These are phyloP conservation scores for Pluteus cervinus DNA, from an alignment of 768 basidiomycete species.

Conservation along the genomic window DNA sequence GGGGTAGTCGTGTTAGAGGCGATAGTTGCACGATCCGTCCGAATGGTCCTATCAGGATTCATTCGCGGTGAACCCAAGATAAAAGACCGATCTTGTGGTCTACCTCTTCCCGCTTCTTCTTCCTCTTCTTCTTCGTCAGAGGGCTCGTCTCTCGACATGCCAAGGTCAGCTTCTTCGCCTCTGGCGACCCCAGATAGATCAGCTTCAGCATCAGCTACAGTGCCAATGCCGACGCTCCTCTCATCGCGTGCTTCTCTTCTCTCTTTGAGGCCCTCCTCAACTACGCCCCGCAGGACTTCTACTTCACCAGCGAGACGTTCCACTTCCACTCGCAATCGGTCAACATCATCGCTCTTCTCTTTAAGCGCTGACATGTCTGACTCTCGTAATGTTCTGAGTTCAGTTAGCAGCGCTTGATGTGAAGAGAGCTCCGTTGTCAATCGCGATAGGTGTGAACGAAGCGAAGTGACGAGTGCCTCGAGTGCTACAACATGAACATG, in stretches of 20 bases:
- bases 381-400: conserved; percentile 59
- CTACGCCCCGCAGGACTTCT: conserved; percentile 77
- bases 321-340: conserved; percentile 65
- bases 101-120: conserved; percentile 16
- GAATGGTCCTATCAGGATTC: conserved; percentile 39
- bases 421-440: conserved; percentile 75
- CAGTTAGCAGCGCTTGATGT: conserved; percentile 65
- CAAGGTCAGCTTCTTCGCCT: conserved; percentile 23
- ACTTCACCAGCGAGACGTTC: conserved; percentile 82
- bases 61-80: conserved; percentile 24
- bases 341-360: conserved; percentile 62
- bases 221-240: conserved; percentile 2
- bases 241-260: conserved; percentile 50
- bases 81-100: conserved; percentile 25
- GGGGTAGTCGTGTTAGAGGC: no score
- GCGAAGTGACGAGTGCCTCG: conserved; percentile 68
- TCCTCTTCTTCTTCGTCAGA: conserved; percentile 14
- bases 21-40: conserved; percentile 48
- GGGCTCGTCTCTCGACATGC: conserved; percentile 27
- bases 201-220: conserved; percentile 14
- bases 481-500: conserved; percentile 45
- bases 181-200: no score
- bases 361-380: conserved; percentile 50
- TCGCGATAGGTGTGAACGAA: conserved; percentile 70
- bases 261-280: conserved; percentile 82